A percentile compares a stretch with the other conserved stretches of the same genome.
These are phyloP conservation scores for Chaetoceros tenuissimus DNA, from an alignment of 108 stramenopile genomes.

Conservation along the genomic window DNA sequence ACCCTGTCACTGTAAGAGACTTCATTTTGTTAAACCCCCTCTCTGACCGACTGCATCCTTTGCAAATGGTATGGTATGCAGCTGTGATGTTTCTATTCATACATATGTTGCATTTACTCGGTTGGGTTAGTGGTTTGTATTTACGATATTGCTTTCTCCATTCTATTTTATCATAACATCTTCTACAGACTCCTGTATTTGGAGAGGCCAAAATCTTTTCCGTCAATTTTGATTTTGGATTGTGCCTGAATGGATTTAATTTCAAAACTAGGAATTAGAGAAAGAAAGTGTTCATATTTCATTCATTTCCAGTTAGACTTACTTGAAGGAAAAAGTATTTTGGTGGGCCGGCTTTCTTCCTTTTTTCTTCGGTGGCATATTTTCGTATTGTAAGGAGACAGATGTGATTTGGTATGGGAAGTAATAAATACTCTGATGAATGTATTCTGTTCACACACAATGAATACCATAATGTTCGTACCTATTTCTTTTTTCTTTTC, in stretches of 20 bases:
- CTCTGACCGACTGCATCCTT: neutral
- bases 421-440: too few relatives aligned
- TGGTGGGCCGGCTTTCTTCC: slow-evolving; percentile 83
- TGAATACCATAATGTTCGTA: too few relatives aligned
- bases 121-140: slow-evolving; percentile 81
- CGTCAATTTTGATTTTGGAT: slow-evolving; percentile 92
- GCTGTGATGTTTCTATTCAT: slow-evolving; percentile 45
- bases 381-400: too few relatives aligned
- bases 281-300: neutral
- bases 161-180: slow-evolving; percentile 91
- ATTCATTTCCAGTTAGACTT: neutral
- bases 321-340: slow-evolving; percentile 81
- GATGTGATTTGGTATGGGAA: too few relatives aligned
- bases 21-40: too few relatives aligned
- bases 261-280: neutral
- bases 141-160: slow-evolving; percentile 90
- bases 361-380: slow-evolving; percentile 45
- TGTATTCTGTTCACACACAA: too few relatives aligned
- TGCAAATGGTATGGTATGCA: slow-evolving; percentile 85
- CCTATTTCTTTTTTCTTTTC: too few relatives aligned
- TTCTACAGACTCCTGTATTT: slow-evolving; percentile 80
- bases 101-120: slow-evolving; percentile 74
- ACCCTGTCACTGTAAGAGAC: neutral
- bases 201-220: slow-evolving; percentile 72
- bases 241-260: slow-evolving; percentile 36